phyloP scores from a whole-genome alignment of 345 rosid genomes.

The Pugionium dolabratum region DNA sequence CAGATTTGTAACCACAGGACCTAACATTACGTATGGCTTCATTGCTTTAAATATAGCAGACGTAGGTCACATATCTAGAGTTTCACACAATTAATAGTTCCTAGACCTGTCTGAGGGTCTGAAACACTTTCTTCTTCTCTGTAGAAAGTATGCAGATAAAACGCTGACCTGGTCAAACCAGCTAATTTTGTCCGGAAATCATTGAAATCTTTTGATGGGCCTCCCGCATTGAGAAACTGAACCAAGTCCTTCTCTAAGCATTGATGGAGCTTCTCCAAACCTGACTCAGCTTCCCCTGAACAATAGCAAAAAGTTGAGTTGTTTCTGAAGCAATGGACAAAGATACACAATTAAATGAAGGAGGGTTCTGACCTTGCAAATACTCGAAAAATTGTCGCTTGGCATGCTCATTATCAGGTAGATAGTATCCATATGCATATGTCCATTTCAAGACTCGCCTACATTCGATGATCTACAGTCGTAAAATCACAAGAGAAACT shows the following conservation, averaged over 20 bases:
- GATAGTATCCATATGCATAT: constrained; percentile 94
- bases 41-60: neutral
- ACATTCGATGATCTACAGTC: constrained; percentile 86
- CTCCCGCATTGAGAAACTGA: constrained; percentile 55
- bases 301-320: constrained; percentile 28
- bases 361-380: constrained; percentile 70
- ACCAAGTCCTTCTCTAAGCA: constrained; percentile 92
- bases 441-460: constrained; percentile 98
- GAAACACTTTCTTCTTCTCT: constrained; percentile 4
- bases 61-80: constrained; percentile 11
- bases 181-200: constrained; percentile 92
- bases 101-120: constrained; percentile 6
- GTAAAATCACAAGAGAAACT: constrained; percentile 13
- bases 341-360: no score
- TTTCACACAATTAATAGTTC: constrained; percentile 4
- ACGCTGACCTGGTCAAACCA: constrained; percentile 81
- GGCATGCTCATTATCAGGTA: constrained; percentile 79
- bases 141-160: constrained; percentile 16
- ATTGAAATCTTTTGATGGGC: constrained; percentile 66
- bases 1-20: constrained; percentile 12
- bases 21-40: constrained; percentile 2
- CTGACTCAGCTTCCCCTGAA: constrained; percentile 95
- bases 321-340: constrained; percentile 31
- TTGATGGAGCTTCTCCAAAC: constrained; percentile 94
- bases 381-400: constrained; percentile 93